Conservation (phyloP, 2,329 filamentous ascomycete genomes). For the Chalara sp. region DNA sequence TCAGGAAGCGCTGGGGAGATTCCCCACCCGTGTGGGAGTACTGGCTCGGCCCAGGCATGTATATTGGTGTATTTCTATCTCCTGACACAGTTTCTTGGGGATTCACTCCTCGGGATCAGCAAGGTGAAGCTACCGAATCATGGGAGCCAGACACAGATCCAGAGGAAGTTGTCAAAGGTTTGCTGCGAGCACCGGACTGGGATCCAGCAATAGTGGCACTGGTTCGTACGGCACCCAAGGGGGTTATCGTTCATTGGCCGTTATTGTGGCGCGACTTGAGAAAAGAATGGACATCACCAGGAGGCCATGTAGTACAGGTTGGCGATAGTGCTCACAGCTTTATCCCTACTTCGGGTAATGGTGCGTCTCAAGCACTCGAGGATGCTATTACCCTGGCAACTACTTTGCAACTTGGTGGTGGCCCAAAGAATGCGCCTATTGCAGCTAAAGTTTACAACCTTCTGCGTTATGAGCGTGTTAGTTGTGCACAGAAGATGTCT, state of each 20-base stretch:
- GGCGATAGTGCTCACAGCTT: slow-evolving; percentile 32
- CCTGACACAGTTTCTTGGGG: too few relatives aligned
- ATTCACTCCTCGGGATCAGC: too few relatives aligned
- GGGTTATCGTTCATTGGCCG: slow-evolving; percentile 13
- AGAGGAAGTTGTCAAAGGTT: not conserved
- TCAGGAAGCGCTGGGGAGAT: slow-evolving; percentile 22
- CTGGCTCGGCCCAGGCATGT: not conserved
- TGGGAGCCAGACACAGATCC: not conserved
- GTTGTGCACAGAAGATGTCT: not conserved
- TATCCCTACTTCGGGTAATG: slow-evolving; percentile 28
- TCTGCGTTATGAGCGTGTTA: slow-evolving; percentile 3
- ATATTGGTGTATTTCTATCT: too few relatives aligned
- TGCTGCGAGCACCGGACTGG: not conserved
- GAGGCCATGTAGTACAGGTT: slow-evolving; percentile 25
- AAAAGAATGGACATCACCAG: slow-evolving; percentile 22
- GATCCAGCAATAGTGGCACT: not conserved
- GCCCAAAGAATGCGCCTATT: not conserved
- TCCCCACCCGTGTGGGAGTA: not conserved
- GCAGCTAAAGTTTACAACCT: slow-evolving; percentile 2
- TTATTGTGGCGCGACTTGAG: slow-evolving; percentile 17
- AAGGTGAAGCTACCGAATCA: not conserved
- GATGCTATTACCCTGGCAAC: slow-evolving; percentile 28
- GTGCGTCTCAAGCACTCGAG: slow-evolving; percentile 30
- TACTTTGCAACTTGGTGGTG: slow-evolving; percentile 15
- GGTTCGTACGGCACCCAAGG: not conserved